These are phyloP conservation scores for Batrachochytrium dendrobatidis DNA, from an alignment of 371 early-diverging fungal genomes.

Conservation along the genomic window DNA sequence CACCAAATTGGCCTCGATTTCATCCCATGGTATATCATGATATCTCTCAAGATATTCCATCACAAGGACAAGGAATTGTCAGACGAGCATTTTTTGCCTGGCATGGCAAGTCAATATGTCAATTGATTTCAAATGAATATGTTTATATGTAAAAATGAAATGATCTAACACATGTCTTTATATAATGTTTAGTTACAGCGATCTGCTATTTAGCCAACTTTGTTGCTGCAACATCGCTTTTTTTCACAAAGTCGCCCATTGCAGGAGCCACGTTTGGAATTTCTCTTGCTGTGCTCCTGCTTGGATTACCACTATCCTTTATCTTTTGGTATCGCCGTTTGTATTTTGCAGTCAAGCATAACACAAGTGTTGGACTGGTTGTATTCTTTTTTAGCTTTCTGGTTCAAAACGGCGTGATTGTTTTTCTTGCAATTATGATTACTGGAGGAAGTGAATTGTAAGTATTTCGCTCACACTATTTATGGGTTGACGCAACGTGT, in stretches of 20 bases:
- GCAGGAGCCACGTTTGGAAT: conserved; percentile 23
- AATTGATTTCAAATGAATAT: background rate
- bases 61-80: conserved; percentile 24
- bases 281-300: conserved; percentile 23
- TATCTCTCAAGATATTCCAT: conserved; percentile 31
- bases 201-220: conserved; percentile 22
- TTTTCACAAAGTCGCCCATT: conserved; percentile 11
- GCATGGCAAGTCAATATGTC: conserved; percentile 20
- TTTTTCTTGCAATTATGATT: conserved; percentile 23
- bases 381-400: conserved; percentile 31
- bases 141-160: background rate
- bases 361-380: conserved; percentile 26
- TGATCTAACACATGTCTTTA: background rate
- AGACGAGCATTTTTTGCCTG: conserved; percentile 23
- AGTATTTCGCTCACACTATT: no score
- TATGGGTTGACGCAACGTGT: no score
- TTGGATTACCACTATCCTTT: conserved; percentile 28
- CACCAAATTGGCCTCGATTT: conserved; percentile 34
- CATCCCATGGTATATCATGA: conserved; percentile 27
- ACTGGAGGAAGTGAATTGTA: conserved; percentile 31
- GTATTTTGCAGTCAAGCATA: conserved; percentile 26
- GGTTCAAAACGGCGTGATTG: conserved; percentile 20
- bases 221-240: conserved; percentile 19
- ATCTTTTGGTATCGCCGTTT: conserved; percentile 33
- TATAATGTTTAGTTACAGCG: background rate